Conservation (phyloP, 2,329 filamentous ascomycete genomes). For the Ceratocystis smalleyi region DNA sequence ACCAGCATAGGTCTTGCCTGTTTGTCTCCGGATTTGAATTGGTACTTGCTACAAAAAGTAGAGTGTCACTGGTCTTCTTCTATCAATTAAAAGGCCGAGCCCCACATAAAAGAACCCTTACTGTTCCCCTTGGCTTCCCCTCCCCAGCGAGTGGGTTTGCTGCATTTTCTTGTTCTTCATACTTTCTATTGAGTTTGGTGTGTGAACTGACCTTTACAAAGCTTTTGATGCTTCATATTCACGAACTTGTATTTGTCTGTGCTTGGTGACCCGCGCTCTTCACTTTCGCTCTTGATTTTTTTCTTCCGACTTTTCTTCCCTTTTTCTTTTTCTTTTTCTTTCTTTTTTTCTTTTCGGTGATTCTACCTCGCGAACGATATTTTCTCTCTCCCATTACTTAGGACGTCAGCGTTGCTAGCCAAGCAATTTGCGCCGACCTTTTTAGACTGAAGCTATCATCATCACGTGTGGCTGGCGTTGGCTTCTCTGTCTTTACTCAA, state of each 20-base stretch:
- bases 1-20: background rate
- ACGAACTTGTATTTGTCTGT: background rate
- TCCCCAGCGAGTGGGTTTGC: background rate
- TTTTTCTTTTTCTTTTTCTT: too few relatives aligned
- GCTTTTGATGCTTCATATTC: background rate
- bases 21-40: background rate
- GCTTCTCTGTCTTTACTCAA: slow-evolving; percentile 9
- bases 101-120: background rate
- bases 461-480: slow-evolving; percentile 4
- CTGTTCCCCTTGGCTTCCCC: too few relatives aligned
- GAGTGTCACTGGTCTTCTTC: background rate
- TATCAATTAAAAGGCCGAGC: background rate
- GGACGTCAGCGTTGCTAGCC: background rate
- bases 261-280: background rate
- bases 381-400: too few relatives aligned
- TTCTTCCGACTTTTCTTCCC: too few relatives aligned
- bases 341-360: too few relatives aligned
- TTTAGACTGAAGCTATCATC: background rate
- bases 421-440: background rate
- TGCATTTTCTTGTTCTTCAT: background rate
- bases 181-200: background rate
- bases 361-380: too few relatives aligned
- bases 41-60: background rate
- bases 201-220: background rate
- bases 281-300: background rate